These are phyloP conservation scores for Neoarthrinium moseri DNA, from an alignment of 2,329 filamentous ascomycete species.

Conservation along the genomic window DNA sequence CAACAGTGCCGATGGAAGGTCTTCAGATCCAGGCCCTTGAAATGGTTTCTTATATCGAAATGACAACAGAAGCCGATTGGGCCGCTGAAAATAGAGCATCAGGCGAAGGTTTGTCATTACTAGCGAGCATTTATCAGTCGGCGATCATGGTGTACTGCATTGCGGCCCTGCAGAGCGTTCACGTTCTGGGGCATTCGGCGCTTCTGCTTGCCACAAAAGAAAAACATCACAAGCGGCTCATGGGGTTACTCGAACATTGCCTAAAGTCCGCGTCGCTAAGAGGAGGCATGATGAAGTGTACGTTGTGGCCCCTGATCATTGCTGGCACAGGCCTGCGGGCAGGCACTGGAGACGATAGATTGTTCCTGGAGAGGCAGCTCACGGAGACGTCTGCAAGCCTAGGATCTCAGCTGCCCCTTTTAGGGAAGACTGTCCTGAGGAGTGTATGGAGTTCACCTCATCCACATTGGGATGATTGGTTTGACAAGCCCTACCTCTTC, in stretches of 20 bases:
- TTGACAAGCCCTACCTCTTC: too few species aligned
- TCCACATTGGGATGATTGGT: too few species aligned
- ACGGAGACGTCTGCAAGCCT: too few species aligned
- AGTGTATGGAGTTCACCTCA: too few species aligned
- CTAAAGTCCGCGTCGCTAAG: not conserved
- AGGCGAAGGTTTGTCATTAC: constrained; percentile 28
- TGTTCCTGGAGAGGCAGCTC: constrained; percentile 26
- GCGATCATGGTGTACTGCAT: constrained; percentile 25
- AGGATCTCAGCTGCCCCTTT: too few species aligned
- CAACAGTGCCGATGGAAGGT: not conserved
- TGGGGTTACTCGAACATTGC: constrained; percentile 12
- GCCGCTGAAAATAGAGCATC: too few species aligned
- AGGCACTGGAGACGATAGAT: constrained; percentile 19
- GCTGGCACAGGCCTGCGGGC: constrained; percentile 26
- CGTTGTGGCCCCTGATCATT: constrained; percentile 32
- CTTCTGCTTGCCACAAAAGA: constrained; percentile 6
- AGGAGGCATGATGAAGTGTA: constrained; percentile 17
- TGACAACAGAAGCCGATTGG: too few species aligned
- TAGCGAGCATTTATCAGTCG: constrained; percentile 28
- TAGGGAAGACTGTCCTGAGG: too few species aligned
- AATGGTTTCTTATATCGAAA: constrained; percentile 20
- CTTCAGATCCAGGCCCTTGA: constrained; percentile 12
- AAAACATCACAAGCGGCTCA: constrained; percentile 17
- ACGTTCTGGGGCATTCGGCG: constrained; percentile 17
- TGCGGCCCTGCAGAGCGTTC: constrained; percentile 26